Evolutionary conservation across 2,329 filamentous ascomycete genomes (phyloP).

Genomic region (Neofusicoccum sp.): DNA sequence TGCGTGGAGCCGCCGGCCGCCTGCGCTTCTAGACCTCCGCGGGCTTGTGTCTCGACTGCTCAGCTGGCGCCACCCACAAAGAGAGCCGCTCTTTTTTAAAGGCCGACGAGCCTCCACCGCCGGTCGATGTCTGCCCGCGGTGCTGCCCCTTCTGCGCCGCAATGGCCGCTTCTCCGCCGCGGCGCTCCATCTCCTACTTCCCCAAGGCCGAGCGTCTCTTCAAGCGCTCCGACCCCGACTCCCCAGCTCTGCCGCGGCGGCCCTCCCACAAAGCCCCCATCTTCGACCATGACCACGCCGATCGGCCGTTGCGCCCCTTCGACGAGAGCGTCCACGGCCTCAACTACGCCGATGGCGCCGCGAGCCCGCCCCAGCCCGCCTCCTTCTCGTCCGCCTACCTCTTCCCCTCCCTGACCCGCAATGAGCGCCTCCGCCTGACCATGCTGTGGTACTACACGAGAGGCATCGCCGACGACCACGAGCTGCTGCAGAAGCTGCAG

Average conservation of each 20-base stretch:
- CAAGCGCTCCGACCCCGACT: background rate
- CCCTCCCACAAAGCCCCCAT: slow-evolving; percentile 16
- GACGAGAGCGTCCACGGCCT: background rate
- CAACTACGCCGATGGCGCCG: background rate
- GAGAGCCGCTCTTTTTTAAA: too few species aligned
- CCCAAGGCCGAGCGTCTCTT: slow-evolving; percentile 15
- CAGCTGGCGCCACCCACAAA: too few species aligned
- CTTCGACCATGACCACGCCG: slow-evolving; percentile 11
- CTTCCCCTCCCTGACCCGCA: slow-evolving; percentile 34
- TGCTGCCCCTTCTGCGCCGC: background rate
- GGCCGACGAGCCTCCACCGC: background rate
- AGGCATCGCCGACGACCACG: slow-evolving; percentile 39
- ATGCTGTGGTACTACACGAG: slow-evolving; percentile 48
- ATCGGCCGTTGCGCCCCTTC: slow-evolving; percentile 15
- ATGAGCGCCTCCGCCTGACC: slow-evolving; percentile 39
- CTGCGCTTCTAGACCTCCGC: too few species aligned
- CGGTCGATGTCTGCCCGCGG: background rate
- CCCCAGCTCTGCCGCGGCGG: background rate
- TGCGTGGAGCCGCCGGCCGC: too few species aligned
- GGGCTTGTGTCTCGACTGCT: too few species aligned
- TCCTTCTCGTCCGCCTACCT: slow-evolving; percentile 32
- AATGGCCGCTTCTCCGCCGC: background rate
- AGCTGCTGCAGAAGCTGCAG: slow-evolving; percentile 43
- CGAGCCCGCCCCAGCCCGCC: slow-evolving; percentile 13
- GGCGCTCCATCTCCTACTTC: slow-evolving; percentile 17